Evolutionary conservation across 2,329 filamentous ascomycete genomes (phyloP).

Genomic region (Metarhizium rileyi): DNA sequence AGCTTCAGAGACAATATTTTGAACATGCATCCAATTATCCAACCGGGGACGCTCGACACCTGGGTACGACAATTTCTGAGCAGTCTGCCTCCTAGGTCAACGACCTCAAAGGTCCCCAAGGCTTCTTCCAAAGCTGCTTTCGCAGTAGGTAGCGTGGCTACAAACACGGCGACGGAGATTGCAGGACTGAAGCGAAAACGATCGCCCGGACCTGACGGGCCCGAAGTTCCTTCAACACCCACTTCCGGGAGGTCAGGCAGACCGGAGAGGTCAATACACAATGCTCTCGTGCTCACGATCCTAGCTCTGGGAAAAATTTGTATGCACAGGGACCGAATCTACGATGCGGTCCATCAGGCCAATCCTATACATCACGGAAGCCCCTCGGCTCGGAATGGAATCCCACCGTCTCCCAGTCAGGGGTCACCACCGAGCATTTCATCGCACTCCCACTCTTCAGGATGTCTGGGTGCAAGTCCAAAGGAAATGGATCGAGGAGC

Average conservation of each 20-base stretch:
- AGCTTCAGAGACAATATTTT: slow-evolving; percentile 53
- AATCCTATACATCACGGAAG: slow-evolving; percentile 25
- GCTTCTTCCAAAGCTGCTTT: slow-evolving; percentile 20
- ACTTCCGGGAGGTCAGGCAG: slow-evolving; percentile 31
- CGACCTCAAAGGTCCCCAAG: slow-evolving; percentile 17
- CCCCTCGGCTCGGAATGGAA: slow-evolving; percentile 36
- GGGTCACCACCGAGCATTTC: slow-evolving; percentile 41
- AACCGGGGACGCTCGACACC: slow-evolving; percentile 39
- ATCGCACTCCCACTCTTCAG: slow-evolving; percentile 38
- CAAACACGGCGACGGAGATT: slow-evolving; percentile 16
- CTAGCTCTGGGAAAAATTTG: slow-evolving; percentile 84
- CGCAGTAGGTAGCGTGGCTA: slow-evolving; percentile 19
- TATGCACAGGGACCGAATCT: slow-evolving; percentile 40
- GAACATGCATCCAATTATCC: slow-evolving; percentile 55
- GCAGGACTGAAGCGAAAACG: slow-evolving; percentile 46
- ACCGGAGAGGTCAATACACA: slow-evolving; percentile 60
- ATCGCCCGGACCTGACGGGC: slow-evolving; percentile 32
- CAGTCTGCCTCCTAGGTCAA: slow-evolving; percentile 26
- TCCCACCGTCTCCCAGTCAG: slow-evolving; percentile 42
- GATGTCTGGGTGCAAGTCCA: slow-evolving; percentile 37
- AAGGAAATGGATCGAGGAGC: slow-evolving; percentile 37
- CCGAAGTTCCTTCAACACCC: slow-evolving; percentile 21
- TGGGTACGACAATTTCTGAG: slow-evolving; percentile 45
- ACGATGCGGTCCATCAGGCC: slow-evolving; percentile 41
- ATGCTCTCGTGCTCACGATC: slow-evolving; percentile 72